Base-by-base conservation (phyloP, 2,329 filamentous ascomycete species). In the Paramyrothecium sp. region DNA sequence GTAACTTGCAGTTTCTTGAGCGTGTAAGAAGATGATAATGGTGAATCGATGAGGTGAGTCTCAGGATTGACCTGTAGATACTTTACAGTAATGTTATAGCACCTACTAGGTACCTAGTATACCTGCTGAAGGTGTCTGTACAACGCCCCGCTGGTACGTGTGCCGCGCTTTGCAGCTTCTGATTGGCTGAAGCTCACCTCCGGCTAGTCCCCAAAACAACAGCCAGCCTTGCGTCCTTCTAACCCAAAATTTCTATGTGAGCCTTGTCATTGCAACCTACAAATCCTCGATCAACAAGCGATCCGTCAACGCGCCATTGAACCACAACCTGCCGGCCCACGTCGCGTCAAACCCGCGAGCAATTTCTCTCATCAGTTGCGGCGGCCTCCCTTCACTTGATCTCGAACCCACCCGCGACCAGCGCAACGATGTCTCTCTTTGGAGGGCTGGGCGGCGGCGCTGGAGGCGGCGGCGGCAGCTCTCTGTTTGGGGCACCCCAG, bases 101-200 rank as follows among this genome's bases (percentile, higher is more conserved):
- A n/a, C n/a, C n/a, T n/a, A n/a, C n/a, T n/a, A n/a, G n/a, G n/a
- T n/a, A n/a, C n/a, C n/a, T n/a, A n/a, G n/a, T n/a, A n/a, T n/a
- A n/a, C n/a, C n/a, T n/a, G n/a, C n/a, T n/a, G n/a, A n/a, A n/a
- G n/a, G n/a, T n/a, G n/a, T n/a, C n/a, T n/a, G n/a, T n/a, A 30
- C 26, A 4, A 10, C 26, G 10, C 26, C 26, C 26, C 26, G 26
- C 26, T 30, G 26, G 26, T 30, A 10, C 5, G 26, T 30, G 26
- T 30, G 26, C 38, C 38, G 13, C 5, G 38, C 49, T 50, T 46
- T n/a, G 51, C 22, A 10, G 17, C 49, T 57, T 20, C 47, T 70
- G 63, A 74, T 74, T 74, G 71, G 71, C 10, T 60, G 57, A 63
- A 74, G 71, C 71, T 74, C 56, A 52, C 57, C 62, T 13, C 23